Percentiles rank a stretch among this genome's conserved stretches.
phyloP scores from a whole-genome alignment of 441 rosid species.

The Aquilaria agallochum region DNA sequence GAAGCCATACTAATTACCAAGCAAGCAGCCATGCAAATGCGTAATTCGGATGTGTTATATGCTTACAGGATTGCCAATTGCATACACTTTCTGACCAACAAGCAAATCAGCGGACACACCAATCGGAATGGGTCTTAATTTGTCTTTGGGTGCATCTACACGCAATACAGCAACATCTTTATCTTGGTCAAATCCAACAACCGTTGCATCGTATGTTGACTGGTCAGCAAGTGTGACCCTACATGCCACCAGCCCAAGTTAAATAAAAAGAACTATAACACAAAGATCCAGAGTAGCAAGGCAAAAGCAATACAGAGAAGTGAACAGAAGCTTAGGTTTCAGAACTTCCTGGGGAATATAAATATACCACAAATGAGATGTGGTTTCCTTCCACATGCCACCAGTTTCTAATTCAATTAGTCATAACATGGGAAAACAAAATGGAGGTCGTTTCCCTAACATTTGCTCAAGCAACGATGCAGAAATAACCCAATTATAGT shows the following conservation, averaged over 20 bases:
- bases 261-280: conserved; percentile 3
- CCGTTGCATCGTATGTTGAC: conserved; percentile 70
- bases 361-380: no score
- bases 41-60: not conserved
- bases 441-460: no score
- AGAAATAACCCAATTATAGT: no score
- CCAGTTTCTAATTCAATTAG: no score
- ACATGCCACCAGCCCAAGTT: conserved; percentile 22
- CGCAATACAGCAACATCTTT: conserved; percentile 92
- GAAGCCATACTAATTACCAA: not conserved
- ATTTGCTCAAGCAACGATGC: no score
- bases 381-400: no score
- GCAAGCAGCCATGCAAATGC: not conserved
- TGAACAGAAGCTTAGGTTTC: no score
- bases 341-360: no score
- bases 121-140: conserved; percentile 82
- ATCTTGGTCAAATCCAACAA: conserved; percentile 97
- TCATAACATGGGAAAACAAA: no score
- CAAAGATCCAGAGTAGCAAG: conserved; percentile 3
- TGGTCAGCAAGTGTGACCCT: conserved; percentile 95
- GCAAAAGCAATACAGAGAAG: not conserved
- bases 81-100: conserved; percentile 97
- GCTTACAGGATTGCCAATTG: conserved; percentile 97
- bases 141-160: conserved; percentile 67
- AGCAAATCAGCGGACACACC: conserved; percentile 94